Percentiles rank a stretch among this genome's conserved stretches.
Evolutionary conservation across 2,329 filamentous ascomycete genomes (phyloP).

Genomic region (Arthrobotrys sinensis): DNA sequence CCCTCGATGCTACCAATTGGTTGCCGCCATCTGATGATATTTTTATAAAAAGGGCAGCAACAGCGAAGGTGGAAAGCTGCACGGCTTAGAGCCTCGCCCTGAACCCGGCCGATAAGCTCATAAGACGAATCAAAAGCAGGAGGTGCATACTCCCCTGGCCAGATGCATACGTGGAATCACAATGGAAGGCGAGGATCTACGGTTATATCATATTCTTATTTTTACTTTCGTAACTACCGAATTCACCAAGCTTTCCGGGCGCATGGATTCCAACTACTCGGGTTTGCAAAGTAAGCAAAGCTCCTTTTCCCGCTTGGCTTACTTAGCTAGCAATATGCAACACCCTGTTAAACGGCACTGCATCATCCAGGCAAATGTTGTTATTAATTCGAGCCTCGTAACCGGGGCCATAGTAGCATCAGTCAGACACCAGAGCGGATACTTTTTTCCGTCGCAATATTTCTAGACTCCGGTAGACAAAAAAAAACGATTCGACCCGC

Average conservation of each 20-base stretch:
- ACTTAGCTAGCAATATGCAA: constrained; percentile 53
- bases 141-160: constrained; percentile 17
- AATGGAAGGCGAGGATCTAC: constrained; percentile 49
- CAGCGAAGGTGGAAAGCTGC: constrained; percentile 36
- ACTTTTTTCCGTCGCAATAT: constrained; percentile 58
- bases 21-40: constrained; percentile 9
- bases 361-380: constrained; percentile 34
- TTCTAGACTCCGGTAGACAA: constrained; percentile 29
- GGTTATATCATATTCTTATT: constrained; percentile 59
- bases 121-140: constrained; percentile 32
- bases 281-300: constrained; percentile 59
- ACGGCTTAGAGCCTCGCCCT: constrained; percentile 21
- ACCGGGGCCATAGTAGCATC: constrained; percentile 28
- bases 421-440: constrained; percentile 41
- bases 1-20: constrained; percentile 16
- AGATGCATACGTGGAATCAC: constrained; percentile 31
- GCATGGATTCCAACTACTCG: constrained; percentile 48
- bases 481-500: constrained; percentile 22
- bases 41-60: constrained; percentile 25
- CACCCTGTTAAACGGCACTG: constrained; percentile 35
- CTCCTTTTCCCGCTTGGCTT: constrained; percentile 56
- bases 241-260: constrained; percentile 52
- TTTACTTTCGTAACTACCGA: constrained; percentile 60
- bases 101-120: constrained; percentile 33
- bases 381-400: constrained; percentile 56